These are phyloP conservation scores for Ziziphus jujuba DNA, from an alignment of 306 rosid genomes.

Conservation along the genomic window DNA sequence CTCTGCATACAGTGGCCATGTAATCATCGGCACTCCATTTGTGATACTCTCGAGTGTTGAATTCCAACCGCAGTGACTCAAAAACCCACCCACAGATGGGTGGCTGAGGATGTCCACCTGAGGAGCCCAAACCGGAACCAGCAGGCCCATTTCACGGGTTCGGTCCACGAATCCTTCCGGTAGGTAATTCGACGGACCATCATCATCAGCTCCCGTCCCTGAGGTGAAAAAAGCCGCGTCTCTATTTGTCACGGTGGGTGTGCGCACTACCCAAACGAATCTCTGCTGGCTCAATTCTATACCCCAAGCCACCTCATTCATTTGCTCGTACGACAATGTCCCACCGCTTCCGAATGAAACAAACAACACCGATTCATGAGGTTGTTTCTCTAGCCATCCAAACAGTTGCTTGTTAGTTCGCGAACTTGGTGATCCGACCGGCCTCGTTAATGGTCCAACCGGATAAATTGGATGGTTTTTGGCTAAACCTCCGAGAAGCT, in stretches of 20 bases:
- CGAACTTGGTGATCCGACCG: neutral
- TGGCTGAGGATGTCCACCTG: slow-evolving; percentile 43
- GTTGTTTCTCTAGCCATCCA: slow-evolving; percentile 56
- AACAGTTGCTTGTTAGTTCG: neutral
- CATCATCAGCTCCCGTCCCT: neutral
- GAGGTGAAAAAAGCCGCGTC: slow-evolving; percentile 28
- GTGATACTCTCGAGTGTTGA: slow-evolving; percentile 48
- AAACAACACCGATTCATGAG: slow-evolving; percentile 44
- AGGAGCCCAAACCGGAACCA: slow-evolving; percentile 42
- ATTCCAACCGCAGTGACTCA: slow-evolving; percentile 58
- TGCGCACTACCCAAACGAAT: slow-evolving; percentile 69
- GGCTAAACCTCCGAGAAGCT: slow-evolving; percentile 19
- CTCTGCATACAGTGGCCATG: slow-evolving; percentile 65
- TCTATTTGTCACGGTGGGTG: slow-evolving; percentile 18
- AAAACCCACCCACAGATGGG: slow-evolving; percentile 40
- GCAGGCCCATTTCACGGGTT: slow-evolving; percentile 23
- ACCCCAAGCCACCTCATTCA: slow-evolving; percentile 56
- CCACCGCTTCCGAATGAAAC: slow-evolving; percentile 77
- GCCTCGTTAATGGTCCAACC: slow-evolving; percentile 53
- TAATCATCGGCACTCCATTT: slow-evolving; percentile 46
- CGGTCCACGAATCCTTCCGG: slow-evolving; percentile 51
- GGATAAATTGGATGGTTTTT: slow-evolving; percentile 33
- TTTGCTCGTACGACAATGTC: slow-evolving; percentile 45
- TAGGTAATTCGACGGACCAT: slow-evolving; percentile 14
- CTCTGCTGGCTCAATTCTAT: slow-evolving; percentile 57